These are phyloP conservation scores for Tricholoma furcatifolium DNA, from an alignment of 768 basidiomycete genomes.

Conservation along the genomic window DNA sequence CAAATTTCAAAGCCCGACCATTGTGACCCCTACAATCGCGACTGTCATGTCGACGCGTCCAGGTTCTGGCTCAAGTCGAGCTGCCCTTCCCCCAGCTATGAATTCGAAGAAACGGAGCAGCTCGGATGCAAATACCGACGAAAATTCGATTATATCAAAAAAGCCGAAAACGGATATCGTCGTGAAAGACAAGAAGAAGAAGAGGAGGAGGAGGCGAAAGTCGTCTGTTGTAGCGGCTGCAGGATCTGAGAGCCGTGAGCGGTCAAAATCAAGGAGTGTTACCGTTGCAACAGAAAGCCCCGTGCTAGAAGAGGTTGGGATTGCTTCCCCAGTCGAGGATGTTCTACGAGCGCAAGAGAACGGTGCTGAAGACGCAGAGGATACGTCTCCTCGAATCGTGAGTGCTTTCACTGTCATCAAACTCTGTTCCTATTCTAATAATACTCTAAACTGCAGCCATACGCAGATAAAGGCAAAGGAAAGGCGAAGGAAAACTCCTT, in stretches of 20 bases:
- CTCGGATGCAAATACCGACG: slow-evolving; percentile 23
- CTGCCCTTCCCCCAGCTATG: slow-evolving; percentile 20
- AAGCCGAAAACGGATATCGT: slow-evolving; percentile 28
- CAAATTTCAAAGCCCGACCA: slow-evolving; percentile 4
- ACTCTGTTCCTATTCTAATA: background rate
- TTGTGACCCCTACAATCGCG: too few relatives aligned
- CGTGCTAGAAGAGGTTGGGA: background rate
- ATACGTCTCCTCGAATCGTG: slow-evolving; percentile 17
- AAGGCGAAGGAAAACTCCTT: slow-evolving; percentile 29
- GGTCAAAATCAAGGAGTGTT: slow-evolving; percentile 16
- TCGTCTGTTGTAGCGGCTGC: slow-evolving; percentile 27
- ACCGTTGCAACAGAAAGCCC: slow-evolving; percentile 12
- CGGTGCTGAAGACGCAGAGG: slow-evolving; percentile 1
- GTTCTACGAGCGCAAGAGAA: slow-evolving; percentile 1
- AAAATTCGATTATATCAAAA: slow-evolving; percentile 24
- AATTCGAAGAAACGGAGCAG: slow-evolving; percentile 33
- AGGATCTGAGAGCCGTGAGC: slow-evolving; percentile 9
- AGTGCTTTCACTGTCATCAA: slow-evolving; percentile 6
- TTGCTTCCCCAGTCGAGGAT: background rate
- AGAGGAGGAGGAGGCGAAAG: slow-evolving; percentile 36
- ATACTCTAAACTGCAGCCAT: slow-evolving; percentile 15
- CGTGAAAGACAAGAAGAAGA: slow-evolving; percentile 36
- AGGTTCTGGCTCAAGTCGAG: slow-evolving; percentile 29
- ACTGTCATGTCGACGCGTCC: slow-evolving; percentile 30
- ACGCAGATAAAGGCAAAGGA: slow-evolving; percentile 39